phyloP scores from a whole-genome alignment of 164 flowering plant genomes.

The Saururus chinensis region DNA sequence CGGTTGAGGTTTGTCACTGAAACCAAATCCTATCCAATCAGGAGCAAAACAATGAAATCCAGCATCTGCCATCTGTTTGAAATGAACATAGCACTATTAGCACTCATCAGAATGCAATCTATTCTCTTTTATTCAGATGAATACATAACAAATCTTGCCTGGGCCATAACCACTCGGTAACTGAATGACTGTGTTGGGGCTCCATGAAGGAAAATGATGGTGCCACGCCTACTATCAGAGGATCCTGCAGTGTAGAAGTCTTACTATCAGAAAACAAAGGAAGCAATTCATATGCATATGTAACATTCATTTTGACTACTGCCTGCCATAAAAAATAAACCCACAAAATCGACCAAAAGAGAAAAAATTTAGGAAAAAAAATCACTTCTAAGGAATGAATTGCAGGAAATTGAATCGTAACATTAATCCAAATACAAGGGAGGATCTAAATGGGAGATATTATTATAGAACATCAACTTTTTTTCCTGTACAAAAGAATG shows the following conservation, averaged over 20 bases:
- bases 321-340: too few species aligned
- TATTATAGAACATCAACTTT: too few species aligned
- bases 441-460: too few species aligned
- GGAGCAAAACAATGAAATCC: conserved; percentile 99
- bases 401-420: too few species aligned
- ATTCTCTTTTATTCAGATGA: neutral
- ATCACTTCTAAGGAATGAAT: too few species aligned
- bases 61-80: conserved; percentile 60
- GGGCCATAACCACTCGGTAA: conserved; percentile 87
- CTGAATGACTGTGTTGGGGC: conserved; percentile 96
- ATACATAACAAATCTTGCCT: conserved; percentile 30
- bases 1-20: conserved; percentile 94
- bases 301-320: too few species aligned
- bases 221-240: conserved; percentile 53
- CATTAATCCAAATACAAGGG: too few species aligned
- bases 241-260: conserved; percentile 35
- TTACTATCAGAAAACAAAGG: neutral
- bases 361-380: too few species aligned
- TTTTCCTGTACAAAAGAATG: too few species aligned
- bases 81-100: neutral
- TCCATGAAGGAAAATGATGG: conserved; percentile 84
- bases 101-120: neutral
- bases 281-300: neutral
- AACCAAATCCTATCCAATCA: conserved; percentile 99
- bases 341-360: too few species aligned